Base-by-base conservation (phyloP, 129 eudicot genomes). In the Flaveria sonorensis region DNA sequence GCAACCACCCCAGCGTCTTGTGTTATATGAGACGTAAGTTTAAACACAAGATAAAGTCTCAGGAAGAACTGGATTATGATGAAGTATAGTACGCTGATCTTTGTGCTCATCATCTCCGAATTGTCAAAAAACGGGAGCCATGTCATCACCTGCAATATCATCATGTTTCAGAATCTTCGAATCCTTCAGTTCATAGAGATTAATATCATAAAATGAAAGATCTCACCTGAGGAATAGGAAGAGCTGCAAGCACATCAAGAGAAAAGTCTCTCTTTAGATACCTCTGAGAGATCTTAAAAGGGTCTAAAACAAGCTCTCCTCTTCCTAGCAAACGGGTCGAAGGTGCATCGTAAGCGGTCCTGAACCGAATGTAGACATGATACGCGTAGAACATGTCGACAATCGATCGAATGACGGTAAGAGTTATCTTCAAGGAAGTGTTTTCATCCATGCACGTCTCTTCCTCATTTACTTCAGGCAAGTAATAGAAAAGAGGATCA, bases 241-340 rank as follows among this genome's bases (percentile, higher is more conserved):
- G 86, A 59, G 93, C 89, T n/a, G 96, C 89, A 7, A 90, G 52
- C 12, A 88, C 36, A 75, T 92, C 97, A 20, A 92, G 60, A 84
- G 84, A 77, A 62, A 92, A 92, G 32, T 84, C 85, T 55, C 71
- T 82, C 60, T 80, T 70, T 52, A 89, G 73, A 75, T 89, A 89
- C 73, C 91, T 79, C 45, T 77, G 72, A 53, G 97, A 82, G 50
- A 92, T 89, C 86, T 82, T 86, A 36, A 72, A 57, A 10, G 93
- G n/a, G 81, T 92, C 96, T 21, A 89, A 76, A 55, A 92, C 91
- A n/a, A 92, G 91, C 82, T 92, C 97, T 48, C 97, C 97, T 68
- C 89, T 83, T 39, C 96, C 97, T 43, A 84, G 74, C 40, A 87
- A 83, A 48, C 93, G 91, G 69, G 86, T 89, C 13, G 96, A 89